Base-by-base conservation (phyloP, 1,284 basidiomycete species). In the Agroathelia rolfsii region DNA sequence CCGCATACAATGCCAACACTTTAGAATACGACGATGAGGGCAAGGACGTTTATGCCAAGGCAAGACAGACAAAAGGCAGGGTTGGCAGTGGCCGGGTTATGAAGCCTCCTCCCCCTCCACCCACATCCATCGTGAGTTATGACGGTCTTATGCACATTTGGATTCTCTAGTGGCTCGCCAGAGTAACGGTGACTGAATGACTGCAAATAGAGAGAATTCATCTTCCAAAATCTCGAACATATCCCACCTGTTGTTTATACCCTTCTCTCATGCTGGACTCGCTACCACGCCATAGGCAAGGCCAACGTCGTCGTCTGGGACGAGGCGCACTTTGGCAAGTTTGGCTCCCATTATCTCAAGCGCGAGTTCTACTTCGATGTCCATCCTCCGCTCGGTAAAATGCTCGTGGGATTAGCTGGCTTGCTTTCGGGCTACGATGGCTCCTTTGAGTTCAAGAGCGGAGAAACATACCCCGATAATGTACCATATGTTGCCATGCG, bases 321-420 rank as follows among this genome's bases (percentile, higher is more conserved):
- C 58, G 95, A 97, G 65, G 90, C 90, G n/a, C 90, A 95, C 58
- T 95, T 95, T 58, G 90, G 92, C 47, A 95, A 95, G 60, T 95
- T 95, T 58, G 90, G 89, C 35, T 89, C 89, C 16, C 85, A 95
- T 59, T 98, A 98, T 58, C 68, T 98, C 53, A 90, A 93, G 55
- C 84, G 89, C 50, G 84, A 89, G 51, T 95, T 94, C 64, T 95
- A 94, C 62, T 90, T 90, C 53, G 86, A 90, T 52, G 92, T 95
- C n/a, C 94, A 98, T 52, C 94, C 94, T 2, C 94, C 94, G 1
- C 71, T 98, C 21, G 94, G 95, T 13, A 98, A 98, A 67, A 97
- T 98, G 90, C 72, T 98, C 36, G 94, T 98, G 34, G 94, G 90
- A 4, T 69, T 98, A 12, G 89, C 83, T 3, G 94, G 95, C 14